These are phyloP conservation scores for Saussurea involucrata DNA, from an alignment of 129 eudicot genomes.

Conservation along the genomic window DNA sequence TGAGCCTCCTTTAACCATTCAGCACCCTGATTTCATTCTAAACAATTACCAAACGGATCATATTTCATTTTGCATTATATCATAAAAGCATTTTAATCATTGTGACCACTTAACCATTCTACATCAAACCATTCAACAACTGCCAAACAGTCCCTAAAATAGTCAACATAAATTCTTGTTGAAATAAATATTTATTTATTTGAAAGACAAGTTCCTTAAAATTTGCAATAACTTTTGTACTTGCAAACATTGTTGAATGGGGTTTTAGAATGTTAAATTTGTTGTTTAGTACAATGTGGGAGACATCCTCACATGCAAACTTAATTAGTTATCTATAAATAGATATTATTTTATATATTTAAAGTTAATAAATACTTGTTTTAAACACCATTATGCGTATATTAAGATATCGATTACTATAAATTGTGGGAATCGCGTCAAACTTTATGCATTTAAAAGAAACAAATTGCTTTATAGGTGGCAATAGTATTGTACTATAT, in stretches of 20 bases:
- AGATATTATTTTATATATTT: neutral
- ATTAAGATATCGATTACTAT: conserved; percentile 28
- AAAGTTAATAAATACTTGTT: neutral
- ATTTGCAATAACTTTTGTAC: conserved; percentile 39
- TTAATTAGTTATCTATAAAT: conserved; percentile 14
- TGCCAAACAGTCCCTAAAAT: no score
- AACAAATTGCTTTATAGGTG: neutral
- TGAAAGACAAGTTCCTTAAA: conserved; percentile 35
- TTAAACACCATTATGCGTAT: conserved; percentile 4
- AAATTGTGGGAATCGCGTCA: conserved; percentile 21
- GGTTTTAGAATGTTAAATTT: conserved; percentile 47
- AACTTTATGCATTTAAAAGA: neutral
- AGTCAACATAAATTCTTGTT: conserved; percentile 3
- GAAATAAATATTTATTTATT: conserved; percentile 11
- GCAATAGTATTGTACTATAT: no score
- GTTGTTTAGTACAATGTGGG: conserved; percentile 46
- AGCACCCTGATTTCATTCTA: no score
- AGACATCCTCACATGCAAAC: conserved; percentile 43
- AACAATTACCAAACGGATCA: no score
- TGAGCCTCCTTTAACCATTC: no score
- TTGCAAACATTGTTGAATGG: conserved; percentile 33
- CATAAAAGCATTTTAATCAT: no score
- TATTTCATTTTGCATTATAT: no score
- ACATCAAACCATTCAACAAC: no score
- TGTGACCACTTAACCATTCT: no score